These are phyloP conservation scores for Cladosporium sp. DNA, from an alignment of 2,329 filamentous ascomycete species.

Conservation along the genomic window DNA sequence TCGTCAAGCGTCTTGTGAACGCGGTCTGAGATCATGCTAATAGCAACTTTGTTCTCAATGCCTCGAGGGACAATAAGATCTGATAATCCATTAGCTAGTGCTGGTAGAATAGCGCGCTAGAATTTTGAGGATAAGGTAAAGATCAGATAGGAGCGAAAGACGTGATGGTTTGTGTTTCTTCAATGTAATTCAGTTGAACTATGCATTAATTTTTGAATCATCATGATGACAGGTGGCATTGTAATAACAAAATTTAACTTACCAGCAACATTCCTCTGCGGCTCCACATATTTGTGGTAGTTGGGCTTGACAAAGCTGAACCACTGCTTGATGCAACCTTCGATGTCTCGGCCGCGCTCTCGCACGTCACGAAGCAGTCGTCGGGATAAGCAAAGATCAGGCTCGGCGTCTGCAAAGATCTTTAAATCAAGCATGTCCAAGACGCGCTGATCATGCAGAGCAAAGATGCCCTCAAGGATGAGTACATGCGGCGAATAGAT, in stretches of 20 bases:
- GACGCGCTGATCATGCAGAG: constrained; percentile 80
- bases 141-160: constrained; percentile 33
- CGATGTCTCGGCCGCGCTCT: constrained; percentile 82
- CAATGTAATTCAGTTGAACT: constrained; percentile 36
- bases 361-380: constrained; percentile 85
- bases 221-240: constrained; percentile 21
- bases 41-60: constrained; percentile 89
- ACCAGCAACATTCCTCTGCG: constrained; percentile 81
- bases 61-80: constrained; percentile 94
- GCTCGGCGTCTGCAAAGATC: constrained; percentile 96
- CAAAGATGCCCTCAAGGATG: constrained; percentile 93
- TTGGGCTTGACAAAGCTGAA: constrained; percentile 95
- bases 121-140: background rate
- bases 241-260: constrained; percentile 23
- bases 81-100: constrained; percentile 23
- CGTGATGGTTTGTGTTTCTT: constrained; percentile 30
- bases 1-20: constrained; percentile 80
- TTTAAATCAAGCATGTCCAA: constrained; percentile 86
- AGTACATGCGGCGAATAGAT: constrained; percentile 96
- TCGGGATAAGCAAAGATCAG: constrained; percentile 84
- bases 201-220: constrained; percentile 33
- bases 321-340: constrained; percentile 98
- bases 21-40: constrained; percentile 89
- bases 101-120: background rate
- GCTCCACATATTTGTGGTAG: constrained; percentile 88